Evolutionary conservation across 495 filamentous ascomycete species (phyloP).

Genomic region (Hyaloscypha variabilis): DNA sequence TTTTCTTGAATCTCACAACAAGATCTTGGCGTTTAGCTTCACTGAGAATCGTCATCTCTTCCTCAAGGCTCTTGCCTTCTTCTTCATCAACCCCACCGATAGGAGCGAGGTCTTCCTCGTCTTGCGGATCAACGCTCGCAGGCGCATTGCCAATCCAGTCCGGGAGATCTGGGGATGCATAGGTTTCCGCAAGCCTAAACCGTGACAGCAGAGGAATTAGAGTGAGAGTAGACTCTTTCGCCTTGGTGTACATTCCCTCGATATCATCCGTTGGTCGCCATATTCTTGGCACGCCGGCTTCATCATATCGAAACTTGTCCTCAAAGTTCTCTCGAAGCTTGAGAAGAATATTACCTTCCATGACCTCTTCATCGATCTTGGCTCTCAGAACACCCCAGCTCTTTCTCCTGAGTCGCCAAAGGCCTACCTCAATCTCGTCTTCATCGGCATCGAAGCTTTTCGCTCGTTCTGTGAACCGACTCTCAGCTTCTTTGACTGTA

Average conservation of each 20-base stretch:
- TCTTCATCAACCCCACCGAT: conserved; percentile 93
- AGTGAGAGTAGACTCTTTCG: conserved; percentile 85
- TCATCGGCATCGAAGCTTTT: conserved; percentile 90
- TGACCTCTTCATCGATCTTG: conserved; percentile 96
- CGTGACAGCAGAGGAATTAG: conserved; percentile 86
- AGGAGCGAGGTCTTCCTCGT: conserved; percentile 84
- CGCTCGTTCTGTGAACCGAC: conserved; percentile 81
- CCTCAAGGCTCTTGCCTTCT: conserved; percentile 88
- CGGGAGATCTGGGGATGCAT: conserved; percentile 74
- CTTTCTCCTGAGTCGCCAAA: conserved; percentile 90
- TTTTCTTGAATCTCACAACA: conserved; percentile 94
- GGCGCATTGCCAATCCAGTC: conserved; percentile 83
- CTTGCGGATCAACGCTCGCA: conserved; percentile 71
- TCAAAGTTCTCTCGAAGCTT: conserved; percentile 98
- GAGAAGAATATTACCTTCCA: conserved; percentile 92
- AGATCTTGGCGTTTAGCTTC: conserved; percentile 89
- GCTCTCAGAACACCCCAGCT: conserved; percentile 88
- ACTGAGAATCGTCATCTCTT: conserved; percentile 91
- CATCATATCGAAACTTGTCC: conserved; percentile 98
- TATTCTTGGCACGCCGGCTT: conserved; percentile 89
- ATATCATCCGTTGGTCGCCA: conserved; percentile 98
- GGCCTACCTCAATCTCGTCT: conserved; percentile 89
- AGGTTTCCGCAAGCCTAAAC: conserved; percentile 74
- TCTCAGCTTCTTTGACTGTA: conserved; percentile 84
- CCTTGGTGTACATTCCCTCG: conserved; percentile 88